Percentiles rank a stretch among this genome's conserved stretches.
phyloP scores from a whole-genome alignment of 345 rosid genomes.

The Cardiospermum halicacabum region DNA sequence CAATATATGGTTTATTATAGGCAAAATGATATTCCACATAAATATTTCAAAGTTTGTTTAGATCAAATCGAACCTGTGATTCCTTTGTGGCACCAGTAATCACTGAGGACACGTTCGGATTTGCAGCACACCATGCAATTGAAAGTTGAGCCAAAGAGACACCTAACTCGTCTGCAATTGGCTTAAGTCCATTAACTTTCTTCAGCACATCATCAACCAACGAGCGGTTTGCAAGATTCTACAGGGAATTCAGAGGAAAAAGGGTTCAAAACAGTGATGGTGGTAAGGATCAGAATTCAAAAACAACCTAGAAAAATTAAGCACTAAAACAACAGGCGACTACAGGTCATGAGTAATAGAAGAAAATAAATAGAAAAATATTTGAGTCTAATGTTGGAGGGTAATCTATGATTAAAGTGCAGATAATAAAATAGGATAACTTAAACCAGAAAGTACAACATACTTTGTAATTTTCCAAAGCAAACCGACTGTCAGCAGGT shows the following conservation, averaged over 20 bases:
- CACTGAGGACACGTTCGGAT: constrained; percentile 93
- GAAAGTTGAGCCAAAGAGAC: constrained; percentile 93
- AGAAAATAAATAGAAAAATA: not conserved
- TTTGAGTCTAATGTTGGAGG: not conserved
- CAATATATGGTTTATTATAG: not conserved
- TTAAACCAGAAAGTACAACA: constrained; percentile 8
- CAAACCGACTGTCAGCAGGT: constrained; percentile 90
- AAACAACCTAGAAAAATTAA: not conserved
- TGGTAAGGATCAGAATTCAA: not conserved
- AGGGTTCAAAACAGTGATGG: not conserved
- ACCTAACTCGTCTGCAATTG: constrained; percentile 97
- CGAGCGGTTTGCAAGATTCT: constrained; percentile 92
- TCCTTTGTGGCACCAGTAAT: constrained; percentile 97
- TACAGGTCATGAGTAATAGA: not conserved
- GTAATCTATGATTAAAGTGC: not conserved
- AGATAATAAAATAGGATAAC: not conserved
- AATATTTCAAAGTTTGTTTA: not conserved
- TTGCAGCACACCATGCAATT: constrained; percentile 98
- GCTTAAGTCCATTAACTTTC: constrained; percentile 90
- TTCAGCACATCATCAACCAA: constrained; percentile 87
- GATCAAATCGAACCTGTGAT: constrained; percentile 75
- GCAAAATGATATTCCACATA: no score
- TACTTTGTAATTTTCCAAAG: constrained; percentile 93
- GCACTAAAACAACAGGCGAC: not conserved
- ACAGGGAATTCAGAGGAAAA: constrained; percentile 9